A percentile compares a stretch with the other conserved stretches of the same genome.
Conservation (phyloP, 2,329 filamentous ascomycete species). For the Leptographium lundbergii region DNA sequence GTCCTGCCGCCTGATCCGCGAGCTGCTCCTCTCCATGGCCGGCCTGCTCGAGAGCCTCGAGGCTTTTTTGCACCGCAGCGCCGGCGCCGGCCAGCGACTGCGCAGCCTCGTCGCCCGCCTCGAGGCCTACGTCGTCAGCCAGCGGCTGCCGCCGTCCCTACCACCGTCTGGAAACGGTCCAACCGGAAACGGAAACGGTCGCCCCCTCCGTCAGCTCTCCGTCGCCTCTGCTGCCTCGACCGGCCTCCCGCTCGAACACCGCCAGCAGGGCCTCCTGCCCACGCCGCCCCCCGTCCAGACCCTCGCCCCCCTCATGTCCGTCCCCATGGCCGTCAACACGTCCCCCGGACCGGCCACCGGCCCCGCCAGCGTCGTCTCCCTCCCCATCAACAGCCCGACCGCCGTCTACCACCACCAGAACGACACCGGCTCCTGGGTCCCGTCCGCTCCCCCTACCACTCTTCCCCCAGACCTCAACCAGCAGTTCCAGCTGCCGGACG, state of each 20-base stretch:
- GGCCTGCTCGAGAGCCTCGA: slow-evolving; percentile 16
- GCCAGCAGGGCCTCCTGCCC: background rate
- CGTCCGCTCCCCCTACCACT: background rate
- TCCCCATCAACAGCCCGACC: background rate
- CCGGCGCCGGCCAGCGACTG: slow-evolving; percentile 8
- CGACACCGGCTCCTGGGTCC: background rate
- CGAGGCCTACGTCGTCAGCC: slow-evolving; percentile 6
- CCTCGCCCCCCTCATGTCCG: background rate
- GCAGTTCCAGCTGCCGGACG: slow-evolving; percentile 4
- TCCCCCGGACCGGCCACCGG: background rate
- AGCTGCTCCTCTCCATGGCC: slow-evolving; percentile 20
- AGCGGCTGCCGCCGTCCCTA: background rate
- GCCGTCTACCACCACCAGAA: background rate
- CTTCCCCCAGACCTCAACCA: background rate
- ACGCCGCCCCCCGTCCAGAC: background rate
- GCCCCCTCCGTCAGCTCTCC: background rate
- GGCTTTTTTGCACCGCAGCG: slow-evolving; percentile 8
- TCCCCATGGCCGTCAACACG: background rate
- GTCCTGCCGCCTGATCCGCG: slow-evolving; percentile 16
- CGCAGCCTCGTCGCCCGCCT: slow-evolving; percentile 8
- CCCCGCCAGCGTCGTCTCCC: background rate
- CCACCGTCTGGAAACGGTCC: background rate
- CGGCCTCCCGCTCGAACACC: background rate
- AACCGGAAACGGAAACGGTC: too few species aligned
- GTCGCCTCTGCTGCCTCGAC: background rate